Conservation (phyloP, 805 yeast genomes). For the Sugiyamaella americana region DNA sequence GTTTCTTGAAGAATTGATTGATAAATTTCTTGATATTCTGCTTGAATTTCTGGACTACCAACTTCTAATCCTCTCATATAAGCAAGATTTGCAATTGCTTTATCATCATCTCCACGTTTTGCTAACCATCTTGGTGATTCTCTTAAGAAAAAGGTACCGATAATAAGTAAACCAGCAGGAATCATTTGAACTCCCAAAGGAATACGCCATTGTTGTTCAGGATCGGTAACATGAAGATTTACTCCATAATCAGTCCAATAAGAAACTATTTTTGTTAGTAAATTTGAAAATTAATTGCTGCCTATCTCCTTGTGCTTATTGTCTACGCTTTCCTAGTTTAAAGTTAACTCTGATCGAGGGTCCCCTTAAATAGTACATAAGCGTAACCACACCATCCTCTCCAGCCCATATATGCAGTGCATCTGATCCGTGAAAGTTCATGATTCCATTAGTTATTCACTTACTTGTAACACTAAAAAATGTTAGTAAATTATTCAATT, state of each 20-base stretch:
- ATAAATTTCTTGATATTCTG: constrained; percentile 53
- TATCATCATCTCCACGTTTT: constrained; percentile 45
- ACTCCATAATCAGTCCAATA: constrained; percentile 48
- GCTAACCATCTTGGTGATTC: constrained; percentile 43
- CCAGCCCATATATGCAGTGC: too few species aligned
- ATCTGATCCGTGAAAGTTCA: too few species aligned
- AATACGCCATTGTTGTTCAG: constrained; percentile 51
- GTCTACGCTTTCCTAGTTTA: constrained; percentile 28
- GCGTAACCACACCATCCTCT: too few species aligned
- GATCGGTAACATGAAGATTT: constrained; percentile 37
- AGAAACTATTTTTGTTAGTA: too few species aligned
- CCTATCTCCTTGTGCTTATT: too few species aligned
- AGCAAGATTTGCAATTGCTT: constrained; percentile 36
- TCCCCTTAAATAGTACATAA: too few species aligned
- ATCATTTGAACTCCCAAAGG: constrained; percentile 56
- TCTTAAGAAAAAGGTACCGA: constrained; percentile 36
- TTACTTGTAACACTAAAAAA: too few species aligned
- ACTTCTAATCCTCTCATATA: constrained; percentile 34
- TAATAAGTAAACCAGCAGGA: constrained; percentile 43
- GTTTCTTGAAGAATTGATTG: constrained; percentile 51
- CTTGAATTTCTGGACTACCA: constrained; percentile 37
- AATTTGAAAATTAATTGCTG: too few species aligned
- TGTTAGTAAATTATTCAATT: too few species aligned
- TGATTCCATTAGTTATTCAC: too few species aligned
- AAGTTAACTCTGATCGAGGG: too few species aligned